These are phyloP conservation scores for Hsuehochloa calcarea DNA, from an alignment of 176 grass and related monocot genomes.

Conservation along the genomic window DNA sequence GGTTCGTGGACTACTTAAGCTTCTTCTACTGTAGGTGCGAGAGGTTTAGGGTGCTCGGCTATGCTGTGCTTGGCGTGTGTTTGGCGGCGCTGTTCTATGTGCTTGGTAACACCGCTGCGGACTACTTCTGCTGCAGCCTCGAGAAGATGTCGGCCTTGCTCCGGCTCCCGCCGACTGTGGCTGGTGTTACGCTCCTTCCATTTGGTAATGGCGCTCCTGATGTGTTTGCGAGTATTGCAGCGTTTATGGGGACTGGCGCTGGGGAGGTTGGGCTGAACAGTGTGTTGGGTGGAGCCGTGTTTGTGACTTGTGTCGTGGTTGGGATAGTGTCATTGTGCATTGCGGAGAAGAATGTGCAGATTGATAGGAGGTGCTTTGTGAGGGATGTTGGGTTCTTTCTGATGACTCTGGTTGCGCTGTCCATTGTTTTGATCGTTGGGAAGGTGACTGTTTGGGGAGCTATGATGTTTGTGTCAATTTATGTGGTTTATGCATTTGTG, in stretches of 20 bases:
- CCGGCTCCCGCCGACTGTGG: constrained; percentile 74
- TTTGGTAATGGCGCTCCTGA: constrained; percentile 96
- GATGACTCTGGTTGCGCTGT: constrained; percentile 57
- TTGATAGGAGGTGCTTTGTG: constrained; percentile 84
- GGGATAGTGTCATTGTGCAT: constrained; percentile 72
- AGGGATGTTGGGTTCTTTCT: constrained; percentile 92
- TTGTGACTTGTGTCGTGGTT: constrained; percentile 92
- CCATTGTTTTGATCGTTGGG: constrained; percentile 67
- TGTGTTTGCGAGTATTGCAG: constrained; percentile 91
- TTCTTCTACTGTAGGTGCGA: constrained; percentile 83
- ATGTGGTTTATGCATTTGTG: constrained; percentile 78
- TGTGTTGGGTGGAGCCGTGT: constrained; percentile 88
- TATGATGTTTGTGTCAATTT: constrained; percentile 76
- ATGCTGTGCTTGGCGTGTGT: constrained; percentile 60
- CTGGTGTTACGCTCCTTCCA: constrained; percentile 84
- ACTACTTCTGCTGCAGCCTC: constrained; percentile 96
- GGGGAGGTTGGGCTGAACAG: constrained; percentile 96
- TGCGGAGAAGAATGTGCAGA: constrained; percentile 90
- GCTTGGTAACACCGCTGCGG: constrained; percentile 90
- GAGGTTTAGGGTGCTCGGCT: constrained; percentile 67
- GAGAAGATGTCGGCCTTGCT: constrained; percentile 92
- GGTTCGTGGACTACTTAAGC: constrained; percentile 72
- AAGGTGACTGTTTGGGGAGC: constrained; percentile 92
- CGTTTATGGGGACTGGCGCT: constrained; percentile 69
- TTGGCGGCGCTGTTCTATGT: constrained; percentile 84